Base-by-base conservation (phyloP, 208 protist species). In the Balamuthia mandrillaris region DNA sequence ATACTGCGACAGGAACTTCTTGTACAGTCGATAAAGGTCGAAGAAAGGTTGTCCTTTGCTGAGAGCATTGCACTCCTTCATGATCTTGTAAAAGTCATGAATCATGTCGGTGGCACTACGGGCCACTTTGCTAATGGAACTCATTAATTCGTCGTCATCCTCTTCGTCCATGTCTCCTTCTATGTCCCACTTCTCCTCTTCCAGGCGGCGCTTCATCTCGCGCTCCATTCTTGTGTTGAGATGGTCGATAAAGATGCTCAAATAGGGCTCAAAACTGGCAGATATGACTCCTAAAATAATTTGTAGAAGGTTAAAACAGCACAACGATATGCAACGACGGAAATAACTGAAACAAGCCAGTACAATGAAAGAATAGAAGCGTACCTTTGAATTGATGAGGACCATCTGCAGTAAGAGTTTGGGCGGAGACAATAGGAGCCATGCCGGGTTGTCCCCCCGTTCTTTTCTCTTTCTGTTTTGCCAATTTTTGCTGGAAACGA, bases 221-320 rank as follows among this genome's bases (percentile, higher is more conserved):
- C 14, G 27, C 44, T 42, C 60, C 33, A 91, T 88, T 16, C 54
- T 58, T 58, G 83, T 65, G 47, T 90, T 88, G 39, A 91, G 88
- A 42, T 88, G 52, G 37, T 75, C 18, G 56, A 95, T 85, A 86
- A 94, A 96, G 1, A 90, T 56, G 61, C 86, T 89, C 51, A 96
- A 91, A 82, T 93, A 95, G 39, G 90, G 86, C 49, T 91, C 95
- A 91, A 90, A 96, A 49, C 39, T 96, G 70, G 16, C 92, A 82
- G 88, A 97, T 86, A 85, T 95, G 77, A 66, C 96, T 85, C 35
- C 95, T 89, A 84, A 96, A 89, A 63, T 90, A 70, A 94, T 96
- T 93, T n/a, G n/a, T n/a, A n/a, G n/a, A n/a, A n/a, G n/a, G n/a
- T n/a, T n/a, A n/a, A n/a, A n/a, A n/a, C n/a, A n/a, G n/a, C n/a